Evolutionary conservation across 2,329 filamentous ascomycete genomes (phyloP), one percentile per base, ranked within the genome.

Genomic region (Triangularia verruculosa): DNA sequence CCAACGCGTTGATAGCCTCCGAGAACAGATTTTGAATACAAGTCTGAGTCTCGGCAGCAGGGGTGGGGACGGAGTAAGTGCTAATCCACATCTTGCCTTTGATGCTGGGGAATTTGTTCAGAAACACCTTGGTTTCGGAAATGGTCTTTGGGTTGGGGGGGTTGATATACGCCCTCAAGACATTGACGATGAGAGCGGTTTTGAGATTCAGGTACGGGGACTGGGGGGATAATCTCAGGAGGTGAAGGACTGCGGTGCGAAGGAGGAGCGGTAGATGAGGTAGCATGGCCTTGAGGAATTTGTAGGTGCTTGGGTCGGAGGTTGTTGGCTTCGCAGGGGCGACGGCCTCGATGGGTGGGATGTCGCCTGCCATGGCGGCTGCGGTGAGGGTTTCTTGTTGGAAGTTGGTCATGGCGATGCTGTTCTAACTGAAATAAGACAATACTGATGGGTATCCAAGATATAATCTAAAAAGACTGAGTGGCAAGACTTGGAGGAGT

Each of bases 61-160:
- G 65, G 25, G 24, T n/a, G 15, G 24, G 57, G 12, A 92, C 78
- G 0, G 83, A 84, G 51, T 90, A 88, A 61, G 86, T 89, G 70
- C 88, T 89, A 24, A 96, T 82, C 93, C 93, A 97, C 68, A 95
- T 86, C 53, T 84, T 85, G 3, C 92, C 92, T 73, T 91, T 93
- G 72, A 96, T 80, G 0, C 86, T 87, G 0, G 83, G 83, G 61
- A 90, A 89, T 63, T 80, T 85, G 53, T 84, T 77, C 1, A 85
- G 84, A n/a, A 85, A 70, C 51, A 77, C 79, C 75, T 97, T 94
- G 6, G 84, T 77, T 65, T 86, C 82, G 0, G 83, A 79, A 24
- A 96, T 77, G 25, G 86, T 80, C 11, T 70, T 73, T 0, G 81
- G 79, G 15, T 76, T 78, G 1, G 76, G 74, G 2, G 79, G 77